Conservation (phyloP, 192 early-diverging fungal species). For the Backusella tuberculispora region DNA sequence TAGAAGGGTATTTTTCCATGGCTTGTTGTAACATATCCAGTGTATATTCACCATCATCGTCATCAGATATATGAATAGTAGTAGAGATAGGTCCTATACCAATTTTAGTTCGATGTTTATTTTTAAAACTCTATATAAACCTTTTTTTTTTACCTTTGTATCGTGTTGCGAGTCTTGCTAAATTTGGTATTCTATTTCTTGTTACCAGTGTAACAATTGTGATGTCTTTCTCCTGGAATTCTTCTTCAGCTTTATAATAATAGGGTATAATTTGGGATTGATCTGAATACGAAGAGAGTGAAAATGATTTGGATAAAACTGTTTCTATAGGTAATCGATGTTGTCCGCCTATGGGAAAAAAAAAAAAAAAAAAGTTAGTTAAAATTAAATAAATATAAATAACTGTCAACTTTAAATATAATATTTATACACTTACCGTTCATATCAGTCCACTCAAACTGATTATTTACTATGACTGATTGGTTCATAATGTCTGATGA, state of each 20-base stretch:
- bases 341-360: not conserved
- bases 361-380: not conserved
- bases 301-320: conserved; percentile 56
- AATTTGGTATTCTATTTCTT: conserved; percentile 50
- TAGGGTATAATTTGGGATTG: conserved; percentile 58
- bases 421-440: not conserved
- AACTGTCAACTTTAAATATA: not conserved
- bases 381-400: not conserved
- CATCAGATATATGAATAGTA: conserved; percentile 57
- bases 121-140: not conserved
- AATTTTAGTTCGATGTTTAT: not conserved
- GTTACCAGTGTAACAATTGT: conserved; percentile 61
- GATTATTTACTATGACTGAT: not conserved
- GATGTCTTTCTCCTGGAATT: conserved; percentile 51
- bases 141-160: conserved; percentile 46
- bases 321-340: conserved; percentile 47
- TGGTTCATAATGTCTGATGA: not conserved
- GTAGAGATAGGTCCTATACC: conserved; percentile 60
- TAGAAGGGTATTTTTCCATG: conserved; percentile 43
- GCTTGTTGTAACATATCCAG: conserved; percentile 49
- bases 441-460: conserved; percentile 7
- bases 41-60: conserved; percentile 50
- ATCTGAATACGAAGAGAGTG: conserved; percentile 52
- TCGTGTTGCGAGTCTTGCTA: conserved; percentile 49
- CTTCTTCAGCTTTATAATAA: conserved; percentile 49